Conservation (phyloP, 225 moss, liverwort and hornwort species). For the Antitrichia curtipendula region DNA sequence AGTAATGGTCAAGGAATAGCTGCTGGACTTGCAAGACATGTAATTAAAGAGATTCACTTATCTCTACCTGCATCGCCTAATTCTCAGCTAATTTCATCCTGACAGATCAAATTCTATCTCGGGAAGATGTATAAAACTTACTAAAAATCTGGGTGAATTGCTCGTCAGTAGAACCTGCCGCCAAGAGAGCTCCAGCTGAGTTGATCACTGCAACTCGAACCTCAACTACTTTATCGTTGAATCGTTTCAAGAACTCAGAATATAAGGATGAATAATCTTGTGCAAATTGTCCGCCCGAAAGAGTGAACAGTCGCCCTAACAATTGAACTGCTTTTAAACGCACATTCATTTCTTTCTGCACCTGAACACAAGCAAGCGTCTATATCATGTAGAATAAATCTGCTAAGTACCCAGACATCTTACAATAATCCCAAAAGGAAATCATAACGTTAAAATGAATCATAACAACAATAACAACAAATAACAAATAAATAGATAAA, state of each 20-base stretch:
- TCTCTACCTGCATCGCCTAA: background rate
- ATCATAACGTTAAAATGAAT: background rate
- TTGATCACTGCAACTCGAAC: conserved; percentile 76
- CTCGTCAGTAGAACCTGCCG: conserved; percentile 52
- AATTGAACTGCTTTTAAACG: conserved; percentile 79
- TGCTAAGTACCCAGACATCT: background rate
- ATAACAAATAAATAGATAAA: background rate
- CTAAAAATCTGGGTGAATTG: conserved; percentile 63
- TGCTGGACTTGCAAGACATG: background rate
- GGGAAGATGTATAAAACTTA: conserved; percentile 3
- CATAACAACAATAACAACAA: background rate
- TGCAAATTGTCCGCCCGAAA: conserved; percentile 73
- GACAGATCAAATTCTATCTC: background rate
- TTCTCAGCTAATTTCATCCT: background rate
- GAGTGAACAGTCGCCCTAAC: conserved; percentile 66
- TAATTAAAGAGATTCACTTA: background rate
- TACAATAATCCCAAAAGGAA: background rate
- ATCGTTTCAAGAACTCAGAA: conserved; percentile 76
- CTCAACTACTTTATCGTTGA: conserved; percentile 62
- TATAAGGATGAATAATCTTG: conserved; percentile 69
- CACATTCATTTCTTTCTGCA: conserved; percentile 85
- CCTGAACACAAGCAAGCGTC: background rate
- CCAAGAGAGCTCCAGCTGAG: conserved; percentile 57
- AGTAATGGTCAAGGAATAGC: background rate
- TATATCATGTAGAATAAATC: background rate